Evolutionary conservation across 1,284 basidiomycete species (phyloP), one percentile per base, ranked within the genome.

Genomic region (Trametes hirsuta): DNA sequence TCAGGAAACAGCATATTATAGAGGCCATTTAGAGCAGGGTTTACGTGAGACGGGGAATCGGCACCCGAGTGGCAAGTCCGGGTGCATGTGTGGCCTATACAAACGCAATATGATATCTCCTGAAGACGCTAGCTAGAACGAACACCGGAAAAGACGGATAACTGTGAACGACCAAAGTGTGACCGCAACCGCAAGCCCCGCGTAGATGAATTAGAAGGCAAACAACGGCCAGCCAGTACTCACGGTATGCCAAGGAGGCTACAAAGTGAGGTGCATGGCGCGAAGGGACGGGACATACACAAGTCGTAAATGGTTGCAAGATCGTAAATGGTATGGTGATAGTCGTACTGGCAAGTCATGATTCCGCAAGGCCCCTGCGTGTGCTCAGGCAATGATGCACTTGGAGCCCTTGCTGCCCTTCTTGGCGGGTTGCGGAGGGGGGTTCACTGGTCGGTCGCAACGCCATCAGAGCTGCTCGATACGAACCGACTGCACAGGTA

Each of bases 371-470:
- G 48, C 58, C 42, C 55, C 48, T 47, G 42, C 37, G 39, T 24
- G 52, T 46, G 35, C 54, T 86, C 78, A 93, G 77, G 87, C 90
- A 74, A 93, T 82, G 70, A 93, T 84, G 80, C 90, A 93, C 66
- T 76, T 77, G 59, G 56, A 59, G 58, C 72, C 62, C 68, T 70
- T 72, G 69, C 72, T 76, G 71, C 79, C 77, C 58, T 69, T 70
- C 68, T 77, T 79, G 75, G 82, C 84, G 73, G 81, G 84, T 74
- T 79, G 79, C 55, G 82, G 82, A 65, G 86, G 85, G 64, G 91
- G 91, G 74, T 92, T 90, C 75, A 93, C 91, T 93, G 68, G 50
- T 61, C 46, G 60, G 61, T 44, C 65, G 47, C 35, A 57, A 62
- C 59, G 53, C 37, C 18, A 37, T 49, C 45, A 58, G 55, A 46